Conservation (phyloP, 345 rosid species). For the Lagerstroemia speciosa region DNA sequence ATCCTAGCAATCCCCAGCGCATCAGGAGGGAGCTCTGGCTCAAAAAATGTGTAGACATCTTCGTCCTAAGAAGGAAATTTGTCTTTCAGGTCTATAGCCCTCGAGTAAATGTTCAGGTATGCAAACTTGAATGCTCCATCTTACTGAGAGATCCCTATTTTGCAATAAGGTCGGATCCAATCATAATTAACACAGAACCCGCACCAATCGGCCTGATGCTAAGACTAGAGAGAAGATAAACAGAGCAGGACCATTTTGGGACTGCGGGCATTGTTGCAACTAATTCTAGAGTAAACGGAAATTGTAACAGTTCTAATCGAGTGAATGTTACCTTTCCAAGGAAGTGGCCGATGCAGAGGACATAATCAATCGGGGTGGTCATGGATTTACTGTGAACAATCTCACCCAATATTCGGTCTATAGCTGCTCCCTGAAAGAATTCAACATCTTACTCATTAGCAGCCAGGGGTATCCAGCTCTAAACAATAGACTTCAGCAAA, state of each 20-base stretch:
- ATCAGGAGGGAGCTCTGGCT: conserved; percentile 88
- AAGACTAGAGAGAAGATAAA: no score
- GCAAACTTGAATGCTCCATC: background rate
- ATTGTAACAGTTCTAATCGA: background rate
- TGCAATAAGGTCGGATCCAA: no score
- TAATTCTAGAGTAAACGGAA: background rate
- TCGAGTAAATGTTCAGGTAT: background rate
- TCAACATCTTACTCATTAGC: conserved; percentile 6
- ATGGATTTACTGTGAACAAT: conserved; percentile 90
- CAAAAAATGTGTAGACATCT: conserved; percentile 92
- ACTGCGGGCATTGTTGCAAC: background rate
- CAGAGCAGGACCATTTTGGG: no score
- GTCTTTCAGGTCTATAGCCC: background rate
- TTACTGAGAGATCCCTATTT: background rate
- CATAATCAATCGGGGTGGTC: conserved; percentile 88
- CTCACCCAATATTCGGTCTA: conserved; percentile 93
- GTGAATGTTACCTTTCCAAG: conserved; percentile 65
- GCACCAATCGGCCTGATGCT: background rate
- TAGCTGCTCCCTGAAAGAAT: conserved; percentile 77
- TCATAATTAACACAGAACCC: no score
- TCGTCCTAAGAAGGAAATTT: conserved; percentile 53
- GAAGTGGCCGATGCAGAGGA: conserved; percentile 92
- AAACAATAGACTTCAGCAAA: background rate
- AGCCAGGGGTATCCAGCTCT: conserved; percentile 2
- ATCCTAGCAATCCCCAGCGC: conserved; percentile 37